phyloP scores from a whole-genome alignment of 208 protist genomes.

The Trichomonas vaginalis region DNA sequence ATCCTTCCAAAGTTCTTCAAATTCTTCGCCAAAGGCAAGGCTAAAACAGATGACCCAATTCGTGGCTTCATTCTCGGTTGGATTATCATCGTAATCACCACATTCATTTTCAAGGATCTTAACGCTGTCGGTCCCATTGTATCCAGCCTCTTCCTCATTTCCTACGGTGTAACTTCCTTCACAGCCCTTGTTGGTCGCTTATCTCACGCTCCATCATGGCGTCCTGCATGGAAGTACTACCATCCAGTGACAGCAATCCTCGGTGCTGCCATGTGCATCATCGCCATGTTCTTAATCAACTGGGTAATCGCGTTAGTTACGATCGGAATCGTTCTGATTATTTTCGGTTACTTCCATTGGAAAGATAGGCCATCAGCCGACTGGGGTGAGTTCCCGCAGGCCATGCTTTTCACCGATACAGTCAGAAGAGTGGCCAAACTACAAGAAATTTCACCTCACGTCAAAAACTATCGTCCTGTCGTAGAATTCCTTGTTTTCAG shows the following conservation, averaged over 20 bases:
- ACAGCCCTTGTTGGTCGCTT: slow-evolving; percentile 33
- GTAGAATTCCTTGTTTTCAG: not conserved
- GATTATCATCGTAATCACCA: not conserved
- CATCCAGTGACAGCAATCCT: slow-evolving; percentile 22
- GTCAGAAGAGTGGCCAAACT: not conserved
- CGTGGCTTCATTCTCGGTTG: not conserved
- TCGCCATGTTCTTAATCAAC: slow-evolving; percentile 31
- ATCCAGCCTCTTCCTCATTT: slow-evolving; percentile 43
- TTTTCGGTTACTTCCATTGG: not conserved
- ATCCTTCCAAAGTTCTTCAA: not conserved
- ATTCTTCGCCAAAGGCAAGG: not conserved
- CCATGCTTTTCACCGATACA: not conserved
- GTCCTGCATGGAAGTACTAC: slow-evolving; percentile 35
- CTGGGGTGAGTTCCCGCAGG: not conserved
- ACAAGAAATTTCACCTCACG: not conserved
- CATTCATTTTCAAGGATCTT: not conserved
- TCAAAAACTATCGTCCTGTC: not conserved
- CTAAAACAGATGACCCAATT: not conserved
- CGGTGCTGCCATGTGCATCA: slow-evolving; percentile 26
- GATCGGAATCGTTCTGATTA: not conserved
- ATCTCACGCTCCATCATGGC: slow-evolving; percentile 30
- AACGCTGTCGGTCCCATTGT: not conserved
- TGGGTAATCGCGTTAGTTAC: not conserved
- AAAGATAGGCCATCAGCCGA: not conserved
- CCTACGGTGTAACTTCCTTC: slow-evolving; percentile 42